Percentiles rank a stretch among this genome's conserved stretches.
These are phyloP conservation scores for Melocanna baccifera DNA, from an alignment of 176 grass and related monocot species.

Conservation along the genomic window DNA sequence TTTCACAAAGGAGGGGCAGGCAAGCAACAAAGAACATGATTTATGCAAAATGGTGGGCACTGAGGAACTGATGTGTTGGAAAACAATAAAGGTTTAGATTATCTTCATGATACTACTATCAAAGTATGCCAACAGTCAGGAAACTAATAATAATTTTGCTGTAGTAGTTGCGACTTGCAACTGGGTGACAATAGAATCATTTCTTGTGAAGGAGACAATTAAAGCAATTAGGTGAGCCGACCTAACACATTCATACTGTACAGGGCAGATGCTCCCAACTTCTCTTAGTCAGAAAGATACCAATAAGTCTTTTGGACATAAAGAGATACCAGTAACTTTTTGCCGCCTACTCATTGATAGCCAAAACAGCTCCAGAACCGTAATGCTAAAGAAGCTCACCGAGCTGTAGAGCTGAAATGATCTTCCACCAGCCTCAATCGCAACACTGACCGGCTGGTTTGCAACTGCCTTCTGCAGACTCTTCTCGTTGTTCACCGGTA, in stretches of 20 bases:
- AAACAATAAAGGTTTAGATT: not conserved
- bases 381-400: slow-evolving; percentile 36
- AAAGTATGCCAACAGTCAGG: not conserved
- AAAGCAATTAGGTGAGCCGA: slow-evolving; percentile 12
- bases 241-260: slow-evolving; percentile 1
- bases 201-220: not conserved
- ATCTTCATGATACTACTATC: not conserved
- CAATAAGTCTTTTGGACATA: not conserved
- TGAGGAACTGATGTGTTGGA: not conserved
- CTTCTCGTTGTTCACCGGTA: slow-evolving; percentile 50
- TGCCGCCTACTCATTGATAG: not conserved
- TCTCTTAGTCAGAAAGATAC: not conserved
- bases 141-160: not conserved
- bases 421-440: slow-evolving; percentile 69
- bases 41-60: not conserved
- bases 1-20: slow-evolving; percentile 6
- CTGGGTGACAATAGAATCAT: not conserved
- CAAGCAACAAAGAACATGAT: not conserved
- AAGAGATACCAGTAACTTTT: not conserved
- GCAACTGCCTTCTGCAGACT: slow-evolving; percentile 77
- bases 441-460: slow-evolving; percentile 72
- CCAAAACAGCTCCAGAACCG: not conserved
- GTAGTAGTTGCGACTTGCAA: slow-evolving; percentile 7
- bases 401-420: slow-evolving; percentile 72
- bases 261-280: not conserved